These are phyloP conservation scores for Auriculariales sp. DNA, from an alignment of 768 basidiomycete genomes.

Conservation along the genomic window DNA sequence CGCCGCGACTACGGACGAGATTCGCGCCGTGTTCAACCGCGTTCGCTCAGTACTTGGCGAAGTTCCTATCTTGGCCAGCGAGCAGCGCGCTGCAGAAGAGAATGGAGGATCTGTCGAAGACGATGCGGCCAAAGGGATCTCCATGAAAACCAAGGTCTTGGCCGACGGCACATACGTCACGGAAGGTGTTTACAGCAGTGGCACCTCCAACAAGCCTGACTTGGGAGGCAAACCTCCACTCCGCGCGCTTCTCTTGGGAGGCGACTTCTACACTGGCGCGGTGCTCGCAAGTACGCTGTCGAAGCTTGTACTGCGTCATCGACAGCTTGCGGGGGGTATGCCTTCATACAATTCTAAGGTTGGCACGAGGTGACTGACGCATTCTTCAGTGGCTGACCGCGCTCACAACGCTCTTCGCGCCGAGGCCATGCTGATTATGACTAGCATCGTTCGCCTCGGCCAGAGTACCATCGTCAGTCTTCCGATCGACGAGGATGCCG, in stretches of 20 bases:
- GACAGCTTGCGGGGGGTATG: slow-evolving; percentile 30
- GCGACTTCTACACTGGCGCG: slow-evolving; percentile 93
- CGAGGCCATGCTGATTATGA: slow-evolving; percentile 98
- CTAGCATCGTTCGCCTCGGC: slow-evolving; percentile 89
- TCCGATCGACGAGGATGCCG: slow-evolving; percentile 97
- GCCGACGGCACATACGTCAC: slow-evolving; percentile 98
- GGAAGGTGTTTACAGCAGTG: slow-evolving; percentile 72
- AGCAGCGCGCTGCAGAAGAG: slow-evolving; percentile 69
- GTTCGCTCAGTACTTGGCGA: slow-evolving; percentile 82
- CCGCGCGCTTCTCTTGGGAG: slow-evolving; percentile 78
- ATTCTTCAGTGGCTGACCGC: too few relatives aligned
- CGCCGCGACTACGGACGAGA: slow-evolving; percentile 47
- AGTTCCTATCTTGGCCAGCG: slow-evolving; percentile 90
- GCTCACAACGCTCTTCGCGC: slow-evolving; percentile 67
- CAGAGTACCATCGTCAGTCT: slow-evolving; percentile 89
- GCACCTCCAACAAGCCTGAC: slow-evolving; percentile 26
- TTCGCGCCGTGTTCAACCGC: slow-evolving; percentile 59
- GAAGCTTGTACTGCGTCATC: slow-evolving; percentile 74
- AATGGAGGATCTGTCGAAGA: slow-evolving; percentile 39
- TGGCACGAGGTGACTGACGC: too few relatives aligned
- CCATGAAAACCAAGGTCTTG: slow-evolving; percentile 59
- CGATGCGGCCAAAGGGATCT: slow-evolving; percentile 32
- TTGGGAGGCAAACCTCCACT: slow-evolving; percentile 63
- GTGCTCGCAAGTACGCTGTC: slow-evolving; percentile 83
- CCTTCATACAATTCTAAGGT: too few relatives aligned